These are phyloP conservation scores for Xylaria sp. DNA, from an alignment of 2,329 filamentous ascomycete genomes.

Conservation along the genomic window DNA sequence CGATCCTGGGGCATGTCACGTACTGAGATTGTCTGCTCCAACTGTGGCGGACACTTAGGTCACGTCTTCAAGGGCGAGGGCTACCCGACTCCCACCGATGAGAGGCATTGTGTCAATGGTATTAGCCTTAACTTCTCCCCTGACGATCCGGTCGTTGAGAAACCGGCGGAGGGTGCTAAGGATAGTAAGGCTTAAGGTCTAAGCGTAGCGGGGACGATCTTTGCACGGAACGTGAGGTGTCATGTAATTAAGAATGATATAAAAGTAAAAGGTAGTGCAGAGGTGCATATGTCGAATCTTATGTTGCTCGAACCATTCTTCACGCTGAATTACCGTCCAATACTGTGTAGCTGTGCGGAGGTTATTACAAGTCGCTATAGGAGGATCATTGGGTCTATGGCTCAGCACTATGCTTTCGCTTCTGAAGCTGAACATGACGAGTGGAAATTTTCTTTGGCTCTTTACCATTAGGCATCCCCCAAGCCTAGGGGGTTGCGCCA, in stretches of 20 bases:
- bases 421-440: background rate
- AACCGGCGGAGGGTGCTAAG: conserved; percentile 53
- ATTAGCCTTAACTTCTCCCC: conserved; percentile 84
- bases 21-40: conserved; percentile 93
- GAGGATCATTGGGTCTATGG: background rate
- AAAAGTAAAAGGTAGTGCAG: background rate
- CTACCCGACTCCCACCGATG: conserved; percentile 86
- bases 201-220: background rate
- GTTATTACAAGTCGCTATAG: background rate
- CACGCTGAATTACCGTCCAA: background rate
- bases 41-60: conserved; percentile 91
- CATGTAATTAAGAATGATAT: conserved; percentile 1
- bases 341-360: background rate
- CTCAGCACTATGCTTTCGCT: background rate
- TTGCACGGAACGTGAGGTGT: background rate
- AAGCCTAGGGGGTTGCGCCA: background rate
- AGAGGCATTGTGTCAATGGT: conserved; percentile 97
- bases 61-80: conserved; percentile 94
- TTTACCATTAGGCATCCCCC: background rate
- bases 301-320: background rate
- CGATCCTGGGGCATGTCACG: conserved; percentile 81
- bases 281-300: background rate
- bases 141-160: conserved; percentile 67
- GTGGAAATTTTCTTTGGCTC: background rate
- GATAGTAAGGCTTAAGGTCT: conserved; percentile 52